A percentile compares a stretch with the other conserved stretches of the same genome.
These are phyloP conservation scores for Verticillium longisporum DNA, from an alignment of 2,329 filamentous ascomycete species.

Conservation along the genomic window DNA sequence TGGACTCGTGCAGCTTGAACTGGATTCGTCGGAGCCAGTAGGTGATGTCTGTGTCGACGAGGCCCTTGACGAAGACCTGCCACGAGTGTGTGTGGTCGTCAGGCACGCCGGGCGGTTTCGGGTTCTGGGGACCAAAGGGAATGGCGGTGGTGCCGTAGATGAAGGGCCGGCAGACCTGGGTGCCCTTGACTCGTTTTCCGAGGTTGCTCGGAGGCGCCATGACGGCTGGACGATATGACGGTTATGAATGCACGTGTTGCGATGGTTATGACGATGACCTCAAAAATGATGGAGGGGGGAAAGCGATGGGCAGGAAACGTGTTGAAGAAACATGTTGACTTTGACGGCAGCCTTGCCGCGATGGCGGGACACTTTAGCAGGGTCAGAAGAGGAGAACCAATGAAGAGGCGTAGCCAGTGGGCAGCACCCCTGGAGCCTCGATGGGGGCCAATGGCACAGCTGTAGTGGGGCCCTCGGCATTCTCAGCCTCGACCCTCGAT, in stretches of 20 bases:
- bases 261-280: too few relatives aligned
- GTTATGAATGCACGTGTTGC: too few relatives aligned
- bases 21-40: slow-evolving; percentile 97
- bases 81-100: slow-evolving; percentile 94
- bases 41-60: slow-evolving; percentile 84
- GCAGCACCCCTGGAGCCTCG: slow-evolving; percentile 1
- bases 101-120: slow-evolving; percentile 69
- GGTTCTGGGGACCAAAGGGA: slow-evolving; percentile 73
- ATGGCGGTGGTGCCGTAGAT: slow-evolving; percentile 75
- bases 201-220: slow-evolving; percentile 55
- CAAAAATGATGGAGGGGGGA: too few relatives aligned
- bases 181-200: slow-evolving; percentile 59
- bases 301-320: too few relatives aligned
- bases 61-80: slow-evolving; percentile 87
- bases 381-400: slow-evolving; percentile 3
- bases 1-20: slow-evolving; percentile 97
- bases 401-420: not conserved
- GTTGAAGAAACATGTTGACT: slow-evolving; percentile 1
- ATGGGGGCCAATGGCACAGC: not conserved
- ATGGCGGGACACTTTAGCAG: not conserved
- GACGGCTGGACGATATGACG: not conserved
- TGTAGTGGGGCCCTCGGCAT: not conserved
- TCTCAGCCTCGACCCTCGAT: not conserved
- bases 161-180: slow-evolving; percentile 58
- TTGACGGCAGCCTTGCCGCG: not conserved